Conservation (phyloP, 108 stramenopile genomes). For the Nitzschia sp. region DNA sequence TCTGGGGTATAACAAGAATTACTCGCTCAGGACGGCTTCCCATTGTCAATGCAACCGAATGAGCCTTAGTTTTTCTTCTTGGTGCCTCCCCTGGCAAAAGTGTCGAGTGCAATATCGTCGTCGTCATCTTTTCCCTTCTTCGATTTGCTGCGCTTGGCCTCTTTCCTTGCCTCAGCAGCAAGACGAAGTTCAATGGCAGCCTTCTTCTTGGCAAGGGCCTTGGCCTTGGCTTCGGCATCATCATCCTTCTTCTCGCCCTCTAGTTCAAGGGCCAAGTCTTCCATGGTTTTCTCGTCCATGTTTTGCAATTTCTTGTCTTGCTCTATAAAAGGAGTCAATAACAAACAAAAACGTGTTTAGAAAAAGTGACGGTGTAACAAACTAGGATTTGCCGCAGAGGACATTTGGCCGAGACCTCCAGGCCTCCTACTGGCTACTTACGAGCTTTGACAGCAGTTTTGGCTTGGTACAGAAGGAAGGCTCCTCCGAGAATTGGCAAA, state of each 20-base stretch:
- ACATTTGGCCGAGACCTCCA: background rate
- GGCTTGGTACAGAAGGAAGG: slow-evolving; percentile 28
- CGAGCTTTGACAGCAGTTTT: slow-evolving; percentile 35
- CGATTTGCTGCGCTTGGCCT: slow-evolving; percentile 33
- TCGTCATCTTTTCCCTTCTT: slow-evolving; percentile 45
- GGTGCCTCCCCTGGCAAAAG: slow-evolving; percentile 35
- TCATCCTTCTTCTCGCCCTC: slow-evolving; percentile 34
- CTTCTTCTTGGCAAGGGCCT: slow-evolving; percentile 48
- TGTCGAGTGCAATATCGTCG: slow-evolving; percentile 43
- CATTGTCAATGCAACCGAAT: too few relatives aligned
- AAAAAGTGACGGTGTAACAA: background rate
- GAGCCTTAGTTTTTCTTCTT: slow-evolving; percentile 37
- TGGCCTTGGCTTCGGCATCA: slow-evolving; percentile 39
- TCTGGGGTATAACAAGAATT: too few relatives aligned
- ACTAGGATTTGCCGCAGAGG: background rate
- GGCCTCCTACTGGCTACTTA: slow-evolving; percentile 21
- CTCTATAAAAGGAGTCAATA: slow-evolving; percentile 13
- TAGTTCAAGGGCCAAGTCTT: slow-evolving; percentile 40
- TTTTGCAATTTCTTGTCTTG: slow-evolving; percentile 44
- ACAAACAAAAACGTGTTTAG: background rate
- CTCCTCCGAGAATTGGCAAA: slow-evolving; percentile 33
- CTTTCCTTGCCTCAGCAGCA: slow-evolving; percentile 42
- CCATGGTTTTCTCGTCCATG: slow-evolving; percentile 48
- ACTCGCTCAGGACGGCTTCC: too few relatives aligned
- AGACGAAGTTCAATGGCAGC: slow-evolving; percentile 39